Evolutionary conservation across 805 yeast genomes (phyloP), one percentile per base, ranked within the genome.

Genomic region (Kazachstania psychrophila): DNA sequence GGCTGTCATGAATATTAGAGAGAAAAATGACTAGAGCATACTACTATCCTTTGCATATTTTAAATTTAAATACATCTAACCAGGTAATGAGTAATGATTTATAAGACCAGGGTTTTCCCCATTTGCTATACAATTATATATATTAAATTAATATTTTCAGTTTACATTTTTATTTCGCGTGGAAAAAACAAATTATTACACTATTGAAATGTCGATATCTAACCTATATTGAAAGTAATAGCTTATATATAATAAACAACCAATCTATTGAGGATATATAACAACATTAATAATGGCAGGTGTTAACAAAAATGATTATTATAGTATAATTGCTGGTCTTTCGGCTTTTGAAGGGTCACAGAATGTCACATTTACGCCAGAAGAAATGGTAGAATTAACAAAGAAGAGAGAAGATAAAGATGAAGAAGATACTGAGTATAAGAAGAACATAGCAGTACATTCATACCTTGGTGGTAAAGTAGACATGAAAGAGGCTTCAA

Each of bases 271-370:
- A 17, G 5, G 10, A 28, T 28, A 28, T 6, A 17, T 15, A 28
- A 13, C 11, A 20, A n/a, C n/a, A n/a, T n/a, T n/a, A n/a, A n/a
- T n/a, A n/a, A n/a, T n/a, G n/a, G n/a, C n/a, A n/a, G 15, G 20
- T 14, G 26, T 5, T 12, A 25, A 13, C 11, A 24, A 19, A 23
- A 31, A 15, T 10, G 29, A 28, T 23, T 57, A 57, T 22, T 58
- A 56, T 39, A 59, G 52, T 28, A 48, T 54, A 10, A 48, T 58
- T 18, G 45, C 54, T 5, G 56, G 56, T n/a, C 41, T 57, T 16
- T 45, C 59, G 2, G 56, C 59, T 1, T 47, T 56, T 27, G 61
- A 56, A 32, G 42, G 45, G 19, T 53, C 60, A 1, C 56, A 55
- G 18, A 52, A 52, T 16, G 53, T 55, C 3, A 42, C 43, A 3